These are phyloP conservation scores for Podospora tetraspora DNA, from an alignment of 495 filamentous ascomycete species.

Conservation along the genomic window DNA sequence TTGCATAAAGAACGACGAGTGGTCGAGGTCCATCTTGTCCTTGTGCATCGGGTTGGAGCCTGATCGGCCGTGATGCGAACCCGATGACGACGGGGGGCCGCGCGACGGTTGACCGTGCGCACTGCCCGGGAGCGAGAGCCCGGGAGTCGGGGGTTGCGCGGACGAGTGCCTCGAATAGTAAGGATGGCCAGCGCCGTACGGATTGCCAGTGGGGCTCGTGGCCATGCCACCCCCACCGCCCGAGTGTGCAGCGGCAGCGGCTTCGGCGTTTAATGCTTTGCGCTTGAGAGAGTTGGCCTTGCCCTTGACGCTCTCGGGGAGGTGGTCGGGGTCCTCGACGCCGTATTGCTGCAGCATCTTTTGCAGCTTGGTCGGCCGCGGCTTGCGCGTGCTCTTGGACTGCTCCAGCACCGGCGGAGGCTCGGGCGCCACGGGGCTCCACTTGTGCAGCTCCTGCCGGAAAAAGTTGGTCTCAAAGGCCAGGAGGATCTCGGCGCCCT, in stretches of 20 bases:
- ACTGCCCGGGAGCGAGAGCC: constrained; percentile 27
- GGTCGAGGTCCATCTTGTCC: constrained; percentile 33
- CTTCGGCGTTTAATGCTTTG: constrained; percentile 47
- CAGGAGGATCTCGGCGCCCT: constrained; percentile 92
- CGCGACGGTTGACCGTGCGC: constrained; percentile 30
- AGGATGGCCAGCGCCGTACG: constrained; percentile 27
- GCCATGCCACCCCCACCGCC: constrained; percentile 17
- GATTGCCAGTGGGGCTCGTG: constrained; percentile 33
- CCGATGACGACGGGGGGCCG: constrained; percentile 22
- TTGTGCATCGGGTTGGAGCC: constrained; percentile 16
- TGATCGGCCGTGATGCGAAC: constrained; percentile 28
- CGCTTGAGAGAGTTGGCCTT: constrained; percentile 64
- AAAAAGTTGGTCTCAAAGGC: constrained; percentile 96
- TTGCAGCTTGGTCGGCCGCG: constrained; percentile 93
- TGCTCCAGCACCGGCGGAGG: constrained; percentile 76
- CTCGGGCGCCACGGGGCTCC: constrained; percentile 85
- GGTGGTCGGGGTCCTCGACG: constrained; percentile 79
- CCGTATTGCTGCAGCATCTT: constrained; percentile 87
- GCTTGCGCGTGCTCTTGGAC: constrained; percentile 93
- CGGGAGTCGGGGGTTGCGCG: constrained; percentile 38
- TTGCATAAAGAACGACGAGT: constrained; percentile 34
- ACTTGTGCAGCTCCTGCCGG: constrained; percentile 91
- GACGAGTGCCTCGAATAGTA: constrained; percentile 36
- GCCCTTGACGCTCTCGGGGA: constrained; percentile 71
- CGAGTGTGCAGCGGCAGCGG: constrained; percentile 29